Conservation (phyloP, 768 basidiomycete species). For the Vishniacozyma victoriae region DNA sequence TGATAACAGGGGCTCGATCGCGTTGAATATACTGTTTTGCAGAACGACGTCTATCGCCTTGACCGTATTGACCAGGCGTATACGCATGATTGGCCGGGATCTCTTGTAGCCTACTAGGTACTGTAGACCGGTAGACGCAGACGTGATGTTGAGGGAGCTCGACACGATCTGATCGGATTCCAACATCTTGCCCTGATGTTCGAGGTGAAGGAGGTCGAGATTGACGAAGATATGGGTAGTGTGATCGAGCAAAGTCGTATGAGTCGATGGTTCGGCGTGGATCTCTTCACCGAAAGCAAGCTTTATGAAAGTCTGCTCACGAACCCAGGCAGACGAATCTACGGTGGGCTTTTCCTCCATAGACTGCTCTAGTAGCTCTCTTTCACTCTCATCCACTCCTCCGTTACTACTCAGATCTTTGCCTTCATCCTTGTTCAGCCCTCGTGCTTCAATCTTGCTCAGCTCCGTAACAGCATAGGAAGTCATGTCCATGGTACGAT, state of each 20-base stretch:
- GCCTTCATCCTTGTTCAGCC: too few relatives aligned
- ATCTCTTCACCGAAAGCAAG: constrained; percentile 11
- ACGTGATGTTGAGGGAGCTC: constrained; percentile 7
- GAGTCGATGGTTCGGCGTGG: neutral
- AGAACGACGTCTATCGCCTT: constrained; percentile 3
- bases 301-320: constrained; percentile 22
- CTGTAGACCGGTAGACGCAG: constrained; percentile 9
- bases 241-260: neutral
- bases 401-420: too few relatives aligned
- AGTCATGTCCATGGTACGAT: neutral
- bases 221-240: constrained; percentile 10
- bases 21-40: constrained; percentile 6
- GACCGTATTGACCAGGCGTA: constrained; percentile 8
- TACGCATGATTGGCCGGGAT: neutral
- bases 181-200: constrained; percentile 9
- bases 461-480: constrained; percentile 1
- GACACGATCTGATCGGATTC: constrained; percentile 5
- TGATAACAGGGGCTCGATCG: neutral
- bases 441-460: constrained; percentile 13
- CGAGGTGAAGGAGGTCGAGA: constrained; percentile 1
- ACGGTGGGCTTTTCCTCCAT: too few relatives aligned
- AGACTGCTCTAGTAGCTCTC: too few relatives aligned
- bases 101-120: constrained; percentile 1
- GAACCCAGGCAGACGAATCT: too few relatives aligned
- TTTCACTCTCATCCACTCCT: too few relatives aligned